Conservation (phyloP, 164 flowering plant species). For the Stephania japonica region DNA sequence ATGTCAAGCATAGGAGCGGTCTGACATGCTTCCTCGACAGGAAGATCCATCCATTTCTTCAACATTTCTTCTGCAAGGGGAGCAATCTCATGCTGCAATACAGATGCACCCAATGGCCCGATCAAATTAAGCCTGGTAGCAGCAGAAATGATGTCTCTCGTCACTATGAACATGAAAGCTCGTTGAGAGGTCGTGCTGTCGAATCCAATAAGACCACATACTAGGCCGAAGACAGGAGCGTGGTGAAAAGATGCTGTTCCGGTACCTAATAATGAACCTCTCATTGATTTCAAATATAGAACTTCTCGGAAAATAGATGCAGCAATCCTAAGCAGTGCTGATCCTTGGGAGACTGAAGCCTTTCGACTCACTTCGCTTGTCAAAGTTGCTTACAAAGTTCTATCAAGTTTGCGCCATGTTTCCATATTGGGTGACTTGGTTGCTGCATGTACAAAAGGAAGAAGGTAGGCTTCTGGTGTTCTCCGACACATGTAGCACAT, state of each 20-base stretch:
- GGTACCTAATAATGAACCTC: conserved; percentile 32
- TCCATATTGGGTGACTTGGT: conserved; percentile 41
- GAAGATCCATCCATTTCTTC: conserved; percentile 65
- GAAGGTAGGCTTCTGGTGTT: conserved; percentile 84
- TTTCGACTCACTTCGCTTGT: conserved; percentile 75
- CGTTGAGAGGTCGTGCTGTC: conserved; percentile 55
- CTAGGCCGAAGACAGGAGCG: conserved; percentile 86
- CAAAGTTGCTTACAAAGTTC: conserved; percentile 59
- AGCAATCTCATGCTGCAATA: conserved; percentile 78
- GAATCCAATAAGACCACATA: conserved; percentile 72
- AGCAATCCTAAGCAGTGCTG: conserved; percentile 78
- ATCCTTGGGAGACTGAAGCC: conserved; percentile 84
- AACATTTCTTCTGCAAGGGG: conserved; percentile 54
- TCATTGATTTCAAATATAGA: conserved; percentile 63
- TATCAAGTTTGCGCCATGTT: conserved; percentile 56
- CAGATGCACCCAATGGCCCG: conserved; percentile 84
- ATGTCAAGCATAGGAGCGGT: conserved; percentile 75
- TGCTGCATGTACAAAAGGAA: conserved; percentile 72
- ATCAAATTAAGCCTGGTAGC: conserved; percentile 90
- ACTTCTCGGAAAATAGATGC: conserved; percentile 65
- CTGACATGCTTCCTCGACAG: conserved; percentile 78
- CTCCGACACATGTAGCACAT: conserved; percentile 54
- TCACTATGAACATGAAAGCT: conserved; percentile 79
- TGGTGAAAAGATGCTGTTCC: conserved; percentile 60
- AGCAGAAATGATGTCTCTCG: conserved; percentile 88